These are phyloP conservation scores for Kwoniella botswanensis DNA, from an alignment of 768 basidiomycete species.

Conservation along the genomic window DNA sequence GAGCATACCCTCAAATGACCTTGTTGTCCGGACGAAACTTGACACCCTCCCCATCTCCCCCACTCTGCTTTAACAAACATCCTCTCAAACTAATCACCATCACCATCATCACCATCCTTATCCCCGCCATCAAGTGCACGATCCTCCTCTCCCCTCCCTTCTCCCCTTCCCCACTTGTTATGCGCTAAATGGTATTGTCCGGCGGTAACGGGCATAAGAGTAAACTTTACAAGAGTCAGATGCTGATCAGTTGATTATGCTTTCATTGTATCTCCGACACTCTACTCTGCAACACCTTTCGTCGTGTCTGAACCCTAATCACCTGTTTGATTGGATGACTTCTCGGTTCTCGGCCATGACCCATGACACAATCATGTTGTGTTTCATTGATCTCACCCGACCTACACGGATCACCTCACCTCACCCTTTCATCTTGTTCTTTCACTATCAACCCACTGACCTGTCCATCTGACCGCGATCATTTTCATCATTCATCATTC, in stretches of 20 bases:
- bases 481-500: not conserved
- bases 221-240: not conserved
- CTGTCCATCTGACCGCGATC: not conserved
- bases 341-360: not conserved
- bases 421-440: not conserved
- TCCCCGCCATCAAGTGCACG: not conserved
- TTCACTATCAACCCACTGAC: not conserved
- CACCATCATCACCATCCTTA: not conserved
- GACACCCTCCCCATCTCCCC: not conserved
- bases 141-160: not conserved
- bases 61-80: not conserved
- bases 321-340: not conserved
- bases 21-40: not conserved
- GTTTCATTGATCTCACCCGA: not conserved
- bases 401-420: constrained; percentile 20
- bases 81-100: not conserved
- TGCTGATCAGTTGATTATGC: not conserved
- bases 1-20: not conserved
- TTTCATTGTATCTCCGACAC: not conserved
- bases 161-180: not conserved
- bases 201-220: constrained; percentile 1
- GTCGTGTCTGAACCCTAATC: not conserved
- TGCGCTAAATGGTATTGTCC: not conserved
- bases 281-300: not conserved
- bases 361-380: not conserved